Evolutionary conservation across 352 stramenopile species (phyloP), one percentile per base, ranked within the genome.

Genomic region (Pythium diclinum): DNA sequence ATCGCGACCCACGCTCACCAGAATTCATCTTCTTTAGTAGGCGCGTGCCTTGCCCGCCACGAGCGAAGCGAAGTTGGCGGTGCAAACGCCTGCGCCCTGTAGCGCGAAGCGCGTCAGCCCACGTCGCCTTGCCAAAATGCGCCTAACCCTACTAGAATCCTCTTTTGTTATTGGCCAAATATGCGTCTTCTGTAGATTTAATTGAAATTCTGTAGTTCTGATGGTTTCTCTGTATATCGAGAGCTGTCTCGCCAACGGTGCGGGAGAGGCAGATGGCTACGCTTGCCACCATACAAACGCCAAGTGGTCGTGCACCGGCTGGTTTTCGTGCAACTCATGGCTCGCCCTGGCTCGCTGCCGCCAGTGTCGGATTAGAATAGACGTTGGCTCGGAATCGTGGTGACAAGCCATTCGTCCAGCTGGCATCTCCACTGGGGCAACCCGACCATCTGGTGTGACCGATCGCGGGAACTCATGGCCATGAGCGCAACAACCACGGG

Each of bases 381-480:
- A 51, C 44, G 7, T 51, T 51, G 44, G 44, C 44, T 51, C 44
- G 44, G 44, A 51, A 48, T 48, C 40, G 16, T 25, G 38, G 38
- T 46, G 11, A 46, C 38, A 46, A 46, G 38, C 38, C 30, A 59
- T 11, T 34, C 17, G 30, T 48, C 30, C 32, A 13, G 42, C 11
- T 54, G 17, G 42, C 6, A 46, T 62, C 52, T 62, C 28, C 42
- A 62, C 42, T 23, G 16, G n/a, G 28, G 7, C 44, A 21, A 21
- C 23, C 42, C 44, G 10, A 40, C 59, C 59, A 65, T 11, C 49
- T 65, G 59, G 16, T 19, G 17, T n/a, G 49, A 36, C 44, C 59
- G 59, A 59, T 54, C 59, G 40, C 21, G 32, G 19, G 23, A 59
- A 65, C 59, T 59, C 59, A 53, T 65, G 59, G 59, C 51, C 59